phyloP scores from a whole-genome alignment of 257 asterid genomes.

The Gentiana macrophylla region DNA sequence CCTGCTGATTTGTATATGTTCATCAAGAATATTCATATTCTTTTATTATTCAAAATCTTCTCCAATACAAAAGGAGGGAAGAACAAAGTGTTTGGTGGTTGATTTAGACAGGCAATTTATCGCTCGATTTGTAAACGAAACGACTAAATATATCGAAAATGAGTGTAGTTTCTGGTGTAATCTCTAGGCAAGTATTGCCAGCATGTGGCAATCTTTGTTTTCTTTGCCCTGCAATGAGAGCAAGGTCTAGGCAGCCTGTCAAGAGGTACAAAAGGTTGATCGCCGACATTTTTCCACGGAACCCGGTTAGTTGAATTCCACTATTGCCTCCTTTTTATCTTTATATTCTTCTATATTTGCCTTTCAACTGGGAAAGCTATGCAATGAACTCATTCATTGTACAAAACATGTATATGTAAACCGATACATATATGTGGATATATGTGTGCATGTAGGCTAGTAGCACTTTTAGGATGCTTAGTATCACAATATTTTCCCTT shows the following conservation, averaged over 20 bases:
- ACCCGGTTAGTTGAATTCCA: constrained; percentile 47
- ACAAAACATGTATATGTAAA: no score
- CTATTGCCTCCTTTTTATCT: constrained; percentile 1
- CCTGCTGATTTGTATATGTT: constrained; percentile 31
- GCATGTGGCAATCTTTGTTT: constrained; percentile 83
- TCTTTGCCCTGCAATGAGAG: constrained; percentile 81
- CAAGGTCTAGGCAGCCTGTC: constrained; percentile 96
- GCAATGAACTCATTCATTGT: no score
- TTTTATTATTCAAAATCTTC: background rate
- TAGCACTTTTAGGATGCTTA: no score
- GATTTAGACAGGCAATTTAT: background rate
- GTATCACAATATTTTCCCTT: no score
- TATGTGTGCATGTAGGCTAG: no score
- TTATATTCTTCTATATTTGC: no score
- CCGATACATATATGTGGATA: no score
- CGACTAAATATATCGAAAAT: constrained; percentile 14
- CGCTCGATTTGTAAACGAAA: background rate
- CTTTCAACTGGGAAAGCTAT: no score
- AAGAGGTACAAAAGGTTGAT: constrained; percentile 94
- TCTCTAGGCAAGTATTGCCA: constrained; percentile 90
- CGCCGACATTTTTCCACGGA: constrained; percentile 72
- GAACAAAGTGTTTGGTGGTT: constrained; percentile 28
- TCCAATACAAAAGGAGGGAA: constrained; percentile 44
- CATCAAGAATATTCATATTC: constrained; percentile 11
- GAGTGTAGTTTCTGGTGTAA: constrained; percentile 74